These are phyloP conservation scores for Macrophomina pseudophaseolina DNA, from an alignment of 2,329 filamentous ascomycete species.

Conservation along the genomic window DNA sequence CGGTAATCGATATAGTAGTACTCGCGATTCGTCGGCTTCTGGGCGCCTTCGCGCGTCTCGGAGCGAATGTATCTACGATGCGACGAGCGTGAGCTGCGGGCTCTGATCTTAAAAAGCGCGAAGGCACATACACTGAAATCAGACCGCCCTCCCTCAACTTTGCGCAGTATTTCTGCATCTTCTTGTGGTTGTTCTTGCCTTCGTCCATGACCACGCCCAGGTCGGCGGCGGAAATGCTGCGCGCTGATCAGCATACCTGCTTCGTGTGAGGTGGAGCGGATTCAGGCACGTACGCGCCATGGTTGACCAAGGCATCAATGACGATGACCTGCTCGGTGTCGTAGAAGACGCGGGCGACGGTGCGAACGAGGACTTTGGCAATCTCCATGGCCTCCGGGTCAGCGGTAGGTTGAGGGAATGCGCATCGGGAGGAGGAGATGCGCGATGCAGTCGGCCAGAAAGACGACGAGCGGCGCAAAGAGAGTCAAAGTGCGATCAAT, in stretches of 20 bases:
- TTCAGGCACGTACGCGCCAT: constrained; percentile 64
- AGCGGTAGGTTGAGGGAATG: background rate
- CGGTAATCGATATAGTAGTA: constrained; percentile 99
- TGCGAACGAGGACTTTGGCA: constrained; percentile 81
- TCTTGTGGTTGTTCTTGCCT: constrained; percentile 89
- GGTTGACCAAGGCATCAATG: constrained; percentile 77
- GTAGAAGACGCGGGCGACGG: constrained; percentile 84
- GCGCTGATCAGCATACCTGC: constrained; percentile 28
- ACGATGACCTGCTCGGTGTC: constrained; percentile 82
- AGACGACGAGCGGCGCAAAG: background rate
- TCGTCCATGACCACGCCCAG: constrained; percentile 75
- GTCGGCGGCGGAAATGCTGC: constrained; percentile 81
- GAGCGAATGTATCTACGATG: constrained; percentile 68
- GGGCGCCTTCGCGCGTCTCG: constrained; percentile 80
- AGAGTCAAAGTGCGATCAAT: background rate
- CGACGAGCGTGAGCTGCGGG: background rate
- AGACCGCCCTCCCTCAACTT: constrained; percentile 86
- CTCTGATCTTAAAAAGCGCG: background rate
- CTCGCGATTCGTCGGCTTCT: constrained; percentile 80
- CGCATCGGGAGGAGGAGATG: constrained; percentile 5
- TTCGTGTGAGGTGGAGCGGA: constrained; percentile 14
- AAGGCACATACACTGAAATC: constrained; percentile 70
- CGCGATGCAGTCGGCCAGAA: constrained; percentile 7
- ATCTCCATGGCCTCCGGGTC: constrained; percentile 60
- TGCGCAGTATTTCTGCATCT: constrained; percentile 86